Evolutionary conservation across 306 rosid genomes (phyloP).

Genomic region (Castanea crenata): DNA sequence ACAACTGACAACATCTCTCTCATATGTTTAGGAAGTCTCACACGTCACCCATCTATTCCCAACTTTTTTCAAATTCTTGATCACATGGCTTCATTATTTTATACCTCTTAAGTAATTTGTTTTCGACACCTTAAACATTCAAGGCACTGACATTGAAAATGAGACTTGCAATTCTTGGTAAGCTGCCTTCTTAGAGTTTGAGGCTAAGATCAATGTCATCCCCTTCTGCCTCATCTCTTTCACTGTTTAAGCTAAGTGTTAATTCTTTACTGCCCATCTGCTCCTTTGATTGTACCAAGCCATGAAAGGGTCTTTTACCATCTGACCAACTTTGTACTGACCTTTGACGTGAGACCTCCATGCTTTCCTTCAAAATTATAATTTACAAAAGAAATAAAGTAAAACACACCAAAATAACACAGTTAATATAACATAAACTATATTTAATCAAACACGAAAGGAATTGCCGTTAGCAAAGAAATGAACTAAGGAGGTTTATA

Average conservation of each 20-base stretch:
- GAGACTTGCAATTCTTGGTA: no score
- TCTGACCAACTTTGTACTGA: constrained; percentile 25
- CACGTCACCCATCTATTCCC: not conserved
- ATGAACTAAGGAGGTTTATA: constrained; percentile 64
- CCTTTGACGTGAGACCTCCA: constrained; percentile 17
- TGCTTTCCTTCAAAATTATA: constrained; percentile 22
- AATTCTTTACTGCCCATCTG: constrained; percentile 11
- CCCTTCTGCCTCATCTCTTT: constrained; percentile 23
- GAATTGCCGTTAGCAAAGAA: not conserved
- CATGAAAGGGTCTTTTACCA: constrained; percentile 25
- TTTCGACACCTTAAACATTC: not conserved
- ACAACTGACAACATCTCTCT: not conserved
- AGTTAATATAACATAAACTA: not conserved
- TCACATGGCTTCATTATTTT: no score
- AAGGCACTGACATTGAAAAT: no score
- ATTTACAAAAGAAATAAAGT: not conserved
- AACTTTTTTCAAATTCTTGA: not conserved
- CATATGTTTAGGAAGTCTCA: not conserved
- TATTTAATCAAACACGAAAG: not conserved
- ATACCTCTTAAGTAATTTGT: not conserved
- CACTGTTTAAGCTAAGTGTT: constrained; percentile 7
- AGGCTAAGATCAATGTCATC: constrained; percentile 48
- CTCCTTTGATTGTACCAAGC: constrained; percentile 36
- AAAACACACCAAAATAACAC: not conserved
- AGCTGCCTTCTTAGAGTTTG: constrained; percentile 36